Base-by-base conservation (phyloP, 257 asterid genomes). In the Dorcoceras hygrometricum region DNA sequence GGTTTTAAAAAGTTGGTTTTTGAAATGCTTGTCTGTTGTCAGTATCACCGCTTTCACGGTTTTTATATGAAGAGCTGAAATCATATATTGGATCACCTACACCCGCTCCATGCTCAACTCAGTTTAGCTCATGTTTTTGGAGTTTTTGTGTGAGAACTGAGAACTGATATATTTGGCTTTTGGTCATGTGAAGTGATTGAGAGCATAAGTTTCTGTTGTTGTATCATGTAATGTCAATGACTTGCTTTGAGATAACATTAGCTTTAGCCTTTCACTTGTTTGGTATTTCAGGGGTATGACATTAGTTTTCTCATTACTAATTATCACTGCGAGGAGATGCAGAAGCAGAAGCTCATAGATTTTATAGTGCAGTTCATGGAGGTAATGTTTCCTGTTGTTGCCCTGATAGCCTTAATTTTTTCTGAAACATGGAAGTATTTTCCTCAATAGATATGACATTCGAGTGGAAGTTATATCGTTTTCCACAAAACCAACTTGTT, bases 321-420 rank as follows among this genome's bases (percentile, higher is more conserved):
- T 63, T 90, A 86, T 74, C 97, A 94, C 23, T 94, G 97, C 12
- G 99, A 94, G 84, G 99, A 94, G 70, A 87, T 94, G 97, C 99
- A 94, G 84, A 93, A 94, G 83, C 95, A 84, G 59, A 94, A 88
- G 81, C 94, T 94, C 59, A 94, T 94, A 63, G 97, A 90, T 77
- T 94, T 94, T 66, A 94, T 90, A 16, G 97, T 94, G 65, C 97
- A 94, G 81, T 94, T 94, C 85, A 88, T 94, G 97, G 99, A 94
- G 99, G 96, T 94, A 84, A 71, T 73, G 24, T 66, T 67, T 68
- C 76, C 36, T 26, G 43, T 57, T 8, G 32, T 56, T 32, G 28
- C 48, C 65, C 43, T 59, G 43, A 36, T 46, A 66, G 51, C 61
- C 62, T 66, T 59, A 29, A 50, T 39, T 50, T 51, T n/a, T 36